Percentiles rank a stretch among this genome's conserved stretches.
These are phyloP conservation scores for Fusarium fracticaudum DNA, from an alignment of 2,329 filamentous ascomycete genomes.

Conservation along the genomic window DNA sequence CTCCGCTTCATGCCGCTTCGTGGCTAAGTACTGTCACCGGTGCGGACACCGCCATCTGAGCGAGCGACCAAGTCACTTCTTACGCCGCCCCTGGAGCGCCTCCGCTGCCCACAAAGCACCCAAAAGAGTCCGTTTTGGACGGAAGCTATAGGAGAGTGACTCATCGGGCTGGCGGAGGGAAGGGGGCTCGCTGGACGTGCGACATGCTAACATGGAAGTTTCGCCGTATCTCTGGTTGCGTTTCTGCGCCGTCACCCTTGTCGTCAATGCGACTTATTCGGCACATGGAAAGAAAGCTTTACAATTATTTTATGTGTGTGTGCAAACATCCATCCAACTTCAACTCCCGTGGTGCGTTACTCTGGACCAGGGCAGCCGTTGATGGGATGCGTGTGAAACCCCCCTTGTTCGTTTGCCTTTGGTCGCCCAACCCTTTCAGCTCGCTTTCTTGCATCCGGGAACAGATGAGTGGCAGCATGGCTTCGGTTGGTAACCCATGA, in stretches of 20 bases:
- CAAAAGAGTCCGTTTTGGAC: slow-evolving; percentile 23
- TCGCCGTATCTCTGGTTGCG: slow-evolving; percentile 17
- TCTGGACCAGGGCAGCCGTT: slow-evolving; percentile 11
- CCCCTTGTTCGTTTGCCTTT: slow-evolving; percentile 31
- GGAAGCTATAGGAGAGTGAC: slow-evolving; percentile 29
- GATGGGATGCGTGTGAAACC: slow-evolving; percentile 9
- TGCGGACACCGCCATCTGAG: slow-evolving; percentile 35
- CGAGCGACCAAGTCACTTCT: slow-evolving; percentile 20
- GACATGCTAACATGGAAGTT: slow-evolving; percentile 10
- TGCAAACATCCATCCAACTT: slow-evolving; percentile 17
- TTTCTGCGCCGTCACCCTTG: slow-evolving; percentile 21
- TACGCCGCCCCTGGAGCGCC: slow-evolving; percentile 29
- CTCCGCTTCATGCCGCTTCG: slow-evolving; percentile 33
- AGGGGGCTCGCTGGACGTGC: slow-evolving; percentile 13
- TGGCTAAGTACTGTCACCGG: slow-evolving; percentile 36
- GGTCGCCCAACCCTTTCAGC: slow-evolving; percentile 25
- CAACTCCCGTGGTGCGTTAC: slow-evolving; percentile 37
- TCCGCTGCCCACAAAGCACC: slow-evolving; percentile 30
- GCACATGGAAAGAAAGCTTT: slow-evolving; percentile 35
- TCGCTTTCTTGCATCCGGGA: slow-evolving; percentile 37
- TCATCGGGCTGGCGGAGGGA: slow-evolving; percentile 35
- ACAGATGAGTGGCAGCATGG: slow-evolving; percentile 23
- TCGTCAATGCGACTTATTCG: slow-evolving; percentile 34
- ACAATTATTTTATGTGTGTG: slow-evolving; percentile 17
- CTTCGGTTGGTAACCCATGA: slow-evolving; percentile 24